Evolutionary conservation across 768 basidiomycete genomes (phyloP).

Genomic region (Guyanaporus albipodus): DNA sequence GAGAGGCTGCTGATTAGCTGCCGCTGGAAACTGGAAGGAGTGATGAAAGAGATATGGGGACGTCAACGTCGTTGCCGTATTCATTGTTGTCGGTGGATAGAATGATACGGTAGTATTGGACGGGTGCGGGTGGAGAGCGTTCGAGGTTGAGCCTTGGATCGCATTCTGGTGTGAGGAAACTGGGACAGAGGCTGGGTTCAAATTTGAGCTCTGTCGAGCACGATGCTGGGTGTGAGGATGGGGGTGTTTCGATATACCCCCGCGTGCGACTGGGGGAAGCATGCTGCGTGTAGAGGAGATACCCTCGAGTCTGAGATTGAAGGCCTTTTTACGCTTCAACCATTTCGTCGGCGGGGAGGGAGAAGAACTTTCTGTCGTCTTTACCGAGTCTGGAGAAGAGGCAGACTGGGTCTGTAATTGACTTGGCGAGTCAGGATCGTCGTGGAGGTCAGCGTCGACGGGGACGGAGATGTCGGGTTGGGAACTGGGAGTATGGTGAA

Average conservation of each 20-base stretch:
- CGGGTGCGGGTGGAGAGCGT: constrained; percentile 15
- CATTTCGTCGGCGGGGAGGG: constrained; percentile 36
- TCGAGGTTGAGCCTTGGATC: constrained; percentile 9
- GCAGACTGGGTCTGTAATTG: constrained; percentile 12
- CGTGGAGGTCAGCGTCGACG: constrained; percentile 13
- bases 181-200: constrained; percentile 28
- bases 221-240: constrained; percentile 27
- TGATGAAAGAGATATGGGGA: constrained; percentile 32
- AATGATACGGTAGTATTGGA: constrained; percentile 18
- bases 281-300: constrained; percentile 30
- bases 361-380: constrained; percentile 32
- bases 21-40: constrained; percentile 23
- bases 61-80: constrained; percentile 30
- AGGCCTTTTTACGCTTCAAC: constrained; percentile 56
- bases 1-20: constrained; percentile 9
- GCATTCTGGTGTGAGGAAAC: constrained; percentile 18
- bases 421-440: constrained; percentile 20
- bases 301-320: constrained; percentile 49
- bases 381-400: constrained; percentile 20
- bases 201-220: constrained; percentile 29
- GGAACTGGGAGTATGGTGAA: constrained; percentile 15
- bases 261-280: constrained; percentile 16
- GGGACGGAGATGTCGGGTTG: constrained; percentile 3
- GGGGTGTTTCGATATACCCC: constrained; percentile 25
- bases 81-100: constrained; percentile 28